Base-by-base conservation (phyloP, 192 early-diverging fungal species). In the Haplosporangium gracile region DNA sequence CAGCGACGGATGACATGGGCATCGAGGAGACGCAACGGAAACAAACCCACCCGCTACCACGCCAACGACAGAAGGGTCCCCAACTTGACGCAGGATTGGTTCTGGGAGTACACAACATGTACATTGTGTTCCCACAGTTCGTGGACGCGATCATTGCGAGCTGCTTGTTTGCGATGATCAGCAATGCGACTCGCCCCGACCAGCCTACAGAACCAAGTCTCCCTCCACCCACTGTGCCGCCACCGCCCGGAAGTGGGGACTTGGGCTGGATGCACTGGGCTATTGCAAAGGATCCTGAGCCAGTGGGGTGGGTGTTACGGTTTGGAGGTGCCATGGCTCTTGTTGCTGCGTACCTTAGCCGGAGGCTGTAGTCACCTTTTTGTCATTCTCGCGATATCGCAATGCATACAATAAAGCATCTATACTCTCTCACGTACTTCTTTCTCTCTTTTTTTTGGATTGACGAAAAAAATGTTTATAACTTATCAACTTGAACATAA, bases 51-150 rank as follows among this genome's bases (percentile, higher is more conserved):
- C 70, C 57, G 20, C 29, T 13, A 22, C 55, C 22, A 26, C 55
- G 55, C n/a, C 55, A 57, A 26, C 22, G 45, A 53, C 38, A 53
- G 1, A n/a, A 16, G 38, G 70, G 70, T 9, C 75, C 75, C 5
- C 57, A 77, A 26, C 65, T 87, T 26, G 89, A 84, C 65, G 92
- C 95, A 0, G 95, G 95, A 32, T 92, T 96, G 63, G 93, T 97
- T 16, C 89, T 98, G 53, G 98, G 97, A 3, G 96, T 99, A 34
- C 97, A 98, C 89, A 99, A 99, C 84, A 95, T 99, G 82, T 98
- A 97, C 83, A 95, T 98, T 72, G 96, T 97, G 7, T 80, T 98
- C 60, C 98, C 98, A 16, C 98, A 99, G 87, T 97, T 99, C 84
- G 87, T 94, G 5, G 93, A 94, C n/a, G 95, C 96, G 15, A 84